Evolutionary conservation across 192 early-diverging fungal species (phyloP), one percentile per base, ranked within the genome.

Genomic region (Coemansia sp.): DNA sequence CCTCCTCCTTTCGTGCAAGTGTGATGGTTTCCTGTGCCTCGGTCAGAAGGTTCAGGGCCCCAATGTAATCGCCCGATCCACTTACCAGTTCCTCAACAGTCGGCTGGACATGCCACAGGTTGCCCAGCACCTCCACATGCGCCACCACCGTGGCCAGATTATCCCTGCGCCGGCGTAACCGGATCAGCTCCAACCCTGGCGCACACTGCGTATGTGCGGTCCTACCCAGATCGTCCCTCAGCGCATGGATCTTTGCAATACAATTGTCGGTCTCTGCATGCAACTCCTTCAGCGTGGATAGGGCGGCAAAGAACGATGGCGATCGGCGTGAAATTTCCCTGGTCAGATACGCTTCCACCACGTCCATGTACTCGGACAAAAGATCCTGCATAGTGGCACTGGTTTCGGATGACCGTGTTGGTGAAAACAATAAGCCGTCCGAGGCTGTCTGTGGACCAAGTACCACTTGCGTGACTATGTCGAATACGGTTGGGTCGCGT

Each of bases 221-320:
- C 38, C 67, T 62, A 9, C 77, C 80, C 68, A 99, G 73, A 50
- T 89, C 86, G 20, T 79, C 72, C 13, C 93, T 84, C 50, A 98
- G 81, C 0, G 73, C 83, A 55, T 93, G 81, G 30, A 99, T 98
- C 61, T 99, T 87, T 0, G 82, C 76, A 9, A 99, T 89, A 65
- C 96, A 98, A 14, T 88, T 82, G 44, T 92, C 78, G 0, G 95
- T 98, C 65, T 99, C 95, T 1, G 87, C 84, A 71, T 99, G 93
- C 38, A 99, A 77, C 13, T 89, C 90, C 73, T 98, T 91, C 36
- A 99, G 82, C 58, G 94, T 98, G 7, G 90, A 88, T 10, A 99
- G 77, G 0, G 97, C 96, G 29, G 90, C 88, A 70, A 99, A 99
- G 65, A 99, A 99, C 0, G 96, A 94, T 9, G 89, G 86, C n/a